phyloP scores from a whole-genome alignment of 345 rosid species.

The Chamaenerion angustifolium region DNA sequence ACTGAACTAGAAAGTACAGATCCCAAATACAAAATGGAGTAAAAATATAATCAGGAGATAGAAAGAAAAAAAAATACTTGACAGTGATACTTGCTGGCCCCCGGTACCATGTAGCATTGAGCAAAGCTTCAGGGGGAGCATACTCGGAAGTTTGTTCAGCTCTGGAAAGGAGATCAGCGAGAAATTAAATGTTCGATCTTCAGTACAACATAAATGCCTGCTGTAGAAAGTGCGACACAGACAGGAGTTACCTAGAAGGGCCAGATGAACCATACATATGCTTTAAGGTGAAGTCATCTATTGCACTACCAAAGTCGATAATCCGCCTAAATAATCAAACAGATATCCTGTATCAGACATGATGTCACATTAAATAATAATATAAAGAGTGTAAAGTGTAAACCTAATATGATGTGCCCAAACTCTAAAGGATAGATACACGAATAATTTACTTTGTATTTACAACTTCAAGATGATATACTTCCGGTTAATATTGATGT shows the following conservation, averaged over 20 bases:
- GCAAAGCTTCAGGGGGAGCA: slow-evolving; percentile 78
- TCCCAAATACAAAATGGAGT: background rate
- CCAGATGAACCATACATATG: slow-evolving; percentile 69
- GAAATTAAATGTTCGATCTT: slow-evolving; percentile 1
- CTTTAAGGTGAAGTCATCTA: slow-evolving; percentile 73
- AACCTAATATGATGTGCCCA: too few species aligned
- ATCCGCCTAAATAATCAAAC: slow-evolving; percentile 46
- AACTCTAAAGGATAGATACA: too few species aligned
- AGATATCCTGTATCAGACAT: slow-evolving; percentile 12
- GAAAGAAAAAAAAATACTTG: slow-evolving; percentile 36
- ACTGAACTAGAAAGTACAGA: background rate
- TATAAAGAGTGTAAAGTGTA: too few species aligned
- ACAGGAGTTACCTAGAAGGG: slow-evolving; percentile 62
- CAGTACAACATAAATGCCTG: slow-evolving; percentile 1
- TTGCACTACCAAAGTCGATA: slow-evolving; percentile 93
- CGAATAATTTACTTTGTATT: too few species aligned
- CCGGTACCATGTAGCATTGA: slow-evolving; percentile 69
- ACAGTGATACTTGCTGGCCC: slow-evolving; percentile 36
- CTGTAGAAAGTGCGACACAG: slow-evolving; percentile 6
- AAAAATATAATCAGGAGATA: background rate
- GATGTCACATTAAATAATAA: background rate
- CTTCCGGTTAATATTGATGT: too few species aligned
- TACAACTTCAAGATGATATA: too few species aligned
- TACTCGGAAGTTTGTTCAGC: slow-evolving; percentile 84
- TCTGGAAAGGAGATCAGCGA: slow-evolving; percentile 19